Conservation (phyloP, 23 red algal genomes). For the Gracilaria gracilis region DNA sequence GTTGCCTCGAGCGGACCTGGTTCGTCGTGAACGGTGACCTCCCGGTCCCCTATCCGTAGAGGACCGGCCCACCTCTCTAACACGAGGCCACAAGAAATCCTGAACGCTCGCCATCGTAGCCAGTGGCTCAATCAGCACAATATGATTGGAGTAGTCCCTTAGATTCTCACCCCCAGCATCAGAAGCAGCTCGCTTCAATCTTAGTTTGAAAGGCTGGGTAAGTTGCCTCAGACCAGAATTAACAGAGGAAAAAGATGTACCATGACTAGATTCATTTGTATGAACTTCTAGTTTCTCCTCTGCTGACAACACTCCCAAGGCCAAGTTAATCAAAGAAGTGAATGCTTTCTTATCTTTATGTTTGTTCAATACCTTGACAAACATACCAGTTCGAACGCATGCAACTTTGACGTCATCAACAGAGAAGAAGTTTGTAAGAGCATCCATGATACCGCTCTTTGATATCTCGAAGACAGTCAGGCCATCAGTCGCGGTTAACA, state of each 20-base stretch:
- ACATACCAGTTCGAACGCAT: conserved; percentile 1
- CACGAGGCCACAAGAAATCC: conserved; percentile 85
- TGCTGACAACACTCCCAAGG: conserved; percentile 59
- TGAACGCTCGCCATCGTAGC: conserved; percentile 83
- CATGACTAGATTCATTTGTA: conserved; percentile 23
- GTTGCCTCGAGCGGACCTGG: conserved; percentile 7
- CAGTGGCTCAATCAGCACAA: conserved; percentile 91
- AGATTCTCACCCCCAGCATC: conserved; percentile 10
- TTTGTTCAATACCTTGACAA: conserved; percentile 64
- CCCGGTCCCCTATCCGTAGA: conserved; percentile 7
- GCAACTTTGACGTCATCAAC: not conserved
- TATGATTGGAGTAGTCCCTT: conserved; percentile 80
- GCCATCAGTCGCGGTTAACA: conserved; percentile 46
- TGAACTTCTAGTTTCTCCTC: conserved; percentile 72
- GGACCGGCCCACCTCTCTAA: conserved; percentile 35
- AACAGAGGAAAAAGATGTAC: conserved; percentile 30
- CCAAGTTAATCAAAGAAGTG: conserved; percentile 34
- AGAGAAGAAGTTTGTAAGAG: conserved; percentile 73
- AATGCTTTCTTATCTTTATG: conserved; percentile 50
- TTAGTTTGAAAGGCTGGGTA: conserved; percentile 85
- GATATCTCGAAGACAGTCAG: conserved; percentile 82
- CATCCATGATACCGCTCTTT: conserved; percentile 69
- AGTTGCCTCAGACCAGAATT: conserved; percentile 83
- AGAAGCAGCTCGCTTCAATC: conserved; percentile 40
- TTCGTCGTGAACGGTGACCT: conserved; percentile 13